Evolutionary conservation across 306 rosid genomes (phyloP).

Genomic region (Cicer cuneatum): DNA sequence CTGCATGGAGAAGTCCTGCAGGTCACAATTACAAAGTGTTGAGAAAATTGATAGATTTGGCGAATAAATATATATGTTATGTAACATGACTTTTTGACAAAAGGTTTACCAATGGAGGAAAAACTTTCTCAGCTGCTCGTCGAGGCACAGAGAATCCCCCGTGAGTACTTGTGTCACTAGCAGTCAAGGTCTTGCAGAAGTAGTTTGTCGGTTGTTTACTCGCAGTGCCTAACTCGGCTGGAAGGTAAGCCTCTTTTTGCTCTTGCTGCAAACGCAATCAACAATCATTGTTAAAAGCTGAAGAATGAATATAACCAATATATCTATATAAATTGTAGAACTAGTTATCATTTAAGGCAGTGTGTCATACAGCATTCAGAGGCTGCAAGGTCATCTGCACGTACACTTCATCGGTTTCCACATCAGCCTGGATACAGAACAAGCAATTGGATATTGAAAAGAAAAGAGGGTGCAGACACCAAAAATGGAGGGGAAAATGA

Average conservation of each 20-base stretch:
- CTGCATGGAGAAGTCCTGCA: slow-evolving; percentile 90
- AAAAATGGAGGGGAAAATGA: not conserved
- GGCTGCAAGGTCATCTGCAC: slow-evolving; percentile 99
- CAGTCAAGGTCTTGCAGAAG: slow-evolving; percentile 95
- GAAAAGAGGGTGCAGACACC: slow-evolving; percentile 26
- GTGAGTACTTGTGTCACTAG: slow-evolving; percentile 98
- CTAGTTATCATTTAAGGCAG: slow-evolving; percentile 24
- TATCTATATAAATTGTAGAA: slow-evolving; percentile 17
- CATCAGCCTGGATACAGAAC: slow-evolving; percentile 74
- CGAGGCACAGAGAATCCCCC: slow-evolving; percentile 99
- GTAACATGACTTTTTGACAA: slow-evolving; percentile 27
- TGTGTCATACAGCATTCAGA: slow-evolving; percentile 68
- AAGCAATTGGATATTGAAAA: slow-evolving; percentile 28
- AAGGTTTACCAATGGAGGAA: slow-evolving; percentile 83
- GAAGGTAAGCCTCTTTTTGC: slow-evolving; percentile 92
- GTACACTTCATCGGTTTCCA: slow-evolving; percentile 88
- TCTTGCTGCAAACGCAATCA: slow-evolving; percentile 69
- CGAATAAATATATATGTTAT: not conserved
- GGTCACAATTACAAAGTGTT: slow-evolving; percentile 27
- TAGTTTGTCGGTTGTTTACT: slow-evolving; percentile 96
- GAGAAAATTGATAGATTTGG: slow-evolving; percentile 15
- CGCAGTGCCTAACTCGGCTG: slow-evolving; percentile 84
- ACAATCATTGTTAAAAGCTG: slow-evolving; percentile 37
- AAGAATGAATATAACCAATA: slow-evolving; percentile 15
- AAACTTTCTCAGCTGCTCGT: slow-evolving; percentile 98